Evolutionary conservation across 805 yeast species (phyloP).

Genomic region (Saturnispora ahearnii): DNA sequence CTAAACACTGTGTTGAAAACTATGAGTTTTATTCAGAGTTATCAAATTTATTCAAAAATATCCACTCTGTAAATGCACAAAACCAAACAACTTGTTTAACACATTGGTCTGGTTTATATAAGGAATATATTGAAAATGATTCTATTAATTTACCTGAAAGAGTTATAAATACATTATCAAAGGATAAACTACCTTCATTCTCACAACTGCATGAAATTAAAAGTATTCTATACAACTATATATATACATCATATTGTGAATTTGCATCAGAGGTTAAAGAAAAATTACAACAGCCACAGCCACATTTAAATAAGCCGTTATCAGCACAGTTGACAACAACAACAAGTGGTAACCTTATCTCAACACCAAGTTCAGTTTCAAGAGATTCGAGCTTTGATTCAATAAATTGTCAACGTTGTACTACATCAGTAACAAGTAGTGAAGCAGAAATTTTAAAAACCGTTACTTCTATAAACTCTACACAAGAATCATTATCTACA

Average conservation of each 20-base stretch:
- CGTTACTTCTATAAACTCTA: not conserved
- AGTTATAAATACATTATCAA: conserved; percentile 13
- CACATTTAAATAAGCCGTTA: not conserved
- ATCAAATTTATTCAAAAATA: conserved; percentile 14
- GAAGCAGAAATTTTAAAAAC: not conserved
- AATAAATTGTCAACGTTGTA: not conserved
- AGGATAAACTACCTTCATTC: conserved; percentile 16
- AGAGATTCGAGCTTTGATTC: not conserved
- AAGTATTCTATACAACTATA: conserved; percentile 18
- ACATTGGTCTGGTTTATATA: conserved; percentile 22
- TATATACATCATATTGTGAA: conserved; percentile 26
- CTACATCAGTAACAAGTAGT: not conserved
- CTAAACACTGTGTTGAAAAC: conserved; percentile 29
- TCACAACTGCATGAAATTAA: conserved; percentile 15
- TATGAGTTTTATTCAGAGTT: conserved; percentile 27
- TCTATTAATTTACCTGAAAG: conserved; percentile 29
- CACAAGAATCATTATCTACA: not conserved
- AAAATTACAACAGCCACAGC: not conserved
- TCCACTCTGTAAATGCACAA: conserved; percentile 8
- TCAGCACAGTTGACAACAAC: not conserved
- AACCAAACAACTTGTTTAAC: not conserved
- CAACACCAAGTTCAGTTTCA: not conserved
- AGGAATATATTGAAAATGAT: conserved; percentile 24
- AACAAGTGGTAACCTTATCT: not conserved
- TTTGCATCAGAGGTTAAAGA: conserved; percentile 16